Evolutionary conservation across 441 rosid genomes (phyloP).

Genomic region (Raphanus hybrid): DNA sequence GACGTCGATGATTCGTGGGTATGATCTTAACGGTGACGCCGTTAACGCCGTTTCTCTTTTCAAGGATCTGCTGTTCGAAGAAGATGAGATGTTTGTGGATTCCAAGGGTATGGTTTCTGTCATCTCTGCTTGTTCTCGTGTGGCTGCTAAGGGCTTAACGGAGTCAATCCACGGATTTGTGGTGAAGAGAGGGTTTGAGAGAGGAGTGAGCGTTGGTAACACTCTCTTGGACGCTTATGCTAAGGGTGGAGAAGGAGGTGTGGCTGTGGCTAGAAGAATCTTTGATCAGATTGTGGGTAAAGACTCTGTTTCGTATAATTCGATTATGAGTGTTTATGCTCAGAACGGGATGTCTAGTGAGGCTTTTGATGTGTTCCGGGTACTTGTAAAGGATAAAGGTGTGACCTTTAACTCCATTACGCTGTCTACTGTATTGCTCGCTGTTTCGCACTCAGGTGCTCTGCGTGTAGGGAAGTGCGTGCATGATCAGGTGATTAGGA

Average conservation of each 20-base stretch:
- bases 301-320: slow-evolving; percentile 80
- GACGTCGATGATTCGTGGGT: slow-evolving; percentile 77
- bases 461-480: slow-evolving; percentile 66
- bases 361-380: slow-evolving; percentile 61
- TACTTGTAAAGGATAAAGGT: slow-evolving; percentile 49
- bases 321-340: slow-evolving; percentile 73
- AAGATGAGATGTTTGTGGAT: slow-evolving; percentile 49
- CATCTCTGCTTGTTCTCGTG: slow-evolving; percentile 76
- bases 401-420: slow-evolving; percentile 68
- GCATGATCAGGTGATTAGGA: slow-evolving; percentile 82
- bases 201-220: slow-evolving; percentile 61
- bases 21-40: slow-evolving; percentile 63
- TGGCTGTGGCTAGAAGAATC: slow-evolving; percentile 60
- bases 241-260: slow-evolving; percentile 57
- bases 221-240: slow-evolving; percentile 82
- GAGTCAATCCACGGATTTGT: slow-evolving; percentile 68
- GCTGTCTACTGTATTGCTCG: slow-evolving; percentile 68
- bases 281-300: slow-evolving; percentile 68
- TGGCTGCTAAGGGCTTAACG: slow-evolving; percentile 50
- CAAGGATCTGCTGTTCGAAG: slow-evolving; percentile 62
- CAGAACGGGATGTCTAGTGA: slow-evolving; percentile 70
- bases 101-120: slow-evolving; percentile 72
- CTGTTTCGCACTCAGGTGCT: slow-evolving; percentile 75
- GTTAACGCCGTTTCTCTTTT: slow-evolving; percentile 63
- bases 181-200: slow-evolving; percentile 66